Base-by-base conservation (phyloP, 148 eudicot species). In the Rhododendron williamsianum region DNA sequence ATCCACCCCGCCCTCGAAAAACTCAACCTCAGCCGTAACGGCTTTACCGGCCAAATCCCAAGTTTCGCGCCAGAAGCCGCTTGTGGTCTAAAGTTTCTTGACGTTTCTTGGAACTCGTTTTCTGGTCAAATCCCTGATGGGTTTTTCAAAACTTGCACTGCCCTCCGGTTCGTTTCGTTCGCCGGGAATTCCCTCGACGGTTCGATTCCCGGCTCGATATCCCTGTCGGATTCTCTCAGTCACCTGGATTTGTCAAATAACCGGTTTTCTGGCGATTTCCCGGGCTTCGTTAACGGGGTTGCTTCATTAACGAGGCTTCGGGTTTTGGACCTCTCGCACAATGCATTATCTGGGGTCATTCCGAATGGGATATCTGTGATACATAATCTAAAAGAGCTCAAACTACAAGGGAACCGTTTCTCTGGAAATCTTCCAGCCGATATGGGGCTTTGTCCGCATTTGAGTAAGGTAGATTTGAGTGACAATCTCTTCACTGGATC, bases 401-500 rank as follows among this genome's bases (percentile, higher is more conserved):
- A 89, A 85, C 81, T 97, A 33, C 91, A 89, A 81, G 91, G 91
- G 48, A 97, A 97, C 72, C 98, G 85, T 19, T 97, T 97, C 52
- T 92, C 98, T 0, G 99, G 95, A 38, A 67, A 82, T 5, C 38
- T 97, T 2, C 98, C 98, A 12, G 45, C 79, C 51, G 99, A 95
- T 89, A 87, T 94, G 63, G 96, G 98, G 6, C 58, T 95, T 9
- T 95, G 99, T 82, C 95, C 95, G 3, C 98, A 95, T 81, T 89
- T 97, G 86, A 84, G 38, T 23, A 87, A 65, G 52, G 5, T 94
- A 35, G 94, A 94, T 89, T 89, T 94, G 1, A 90, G 95, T 69
- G 81, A 85, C 49, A 97, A 95, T 88, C 67, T 69, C 18, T 91
- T 97, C 81, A 86, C 84, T 0, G 98, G 94, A 58, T 78, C 73